These are phyloP conservation scores for Pythium periplocum DNA, from an alignment of 352 stramenopile species.

Conservation along the genomic window DNA sequence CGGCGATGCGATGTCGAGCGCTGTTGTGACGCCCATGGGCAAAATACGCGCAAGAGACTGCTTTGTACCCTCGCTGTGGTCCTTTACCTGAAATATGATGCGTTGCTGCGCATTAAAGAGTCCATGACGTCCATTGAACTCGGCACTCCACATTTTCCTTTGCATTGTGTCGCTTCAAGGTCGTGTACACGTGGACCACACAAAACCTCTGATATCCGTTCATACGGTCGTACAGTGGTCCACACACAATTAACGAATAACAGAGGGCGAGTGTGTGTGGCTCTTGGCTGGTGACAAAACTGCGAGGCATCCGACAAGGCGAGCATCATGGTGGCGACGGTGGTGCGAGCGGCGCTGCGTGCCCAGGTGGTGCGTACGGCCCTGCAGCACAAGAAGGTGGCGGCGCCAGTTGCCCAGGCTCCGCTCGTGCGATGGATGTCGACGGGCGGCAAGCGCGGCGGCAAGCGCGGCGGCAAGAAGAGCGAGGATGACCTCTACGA, in stretches of 20 bases:
- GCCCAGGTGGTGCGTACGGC: slow-evolving; percentile 12
- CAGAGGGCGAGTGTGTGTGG: too few species aligned
- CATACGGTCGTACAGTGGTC: too few species aligned
- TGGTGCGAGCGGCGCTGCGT: slow-evolving; percentile 34
- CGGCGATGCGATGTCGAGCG: slow-evolving; percentile 22
- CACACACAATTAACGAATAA: too few species aligned
- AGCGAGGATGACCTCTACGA: slow-evolving; percentile 59
- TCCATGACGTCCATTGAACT: slow-evolving; percentile 27
- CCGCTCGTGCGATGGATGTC: slow-evolving; percentile 10
- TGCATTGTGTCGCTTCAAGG: too few species aligned
- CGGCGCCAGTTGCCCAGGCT: slow-evolving; percentile 1
- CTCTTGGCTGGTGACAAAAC: slow-evolving; percentile 22
- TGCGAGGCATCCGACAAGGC: neutral
- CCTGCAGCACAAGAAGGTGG: slow-evolving; percentile 3
- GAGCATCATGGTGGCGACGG: slow-evolving; percentile 27
- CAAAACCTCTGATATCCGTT: too few species aligned
- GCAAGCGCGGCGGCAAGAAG: slow-evolving; percentile 10
- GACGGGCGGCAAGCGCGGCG: slow-evolving; percentile 6
- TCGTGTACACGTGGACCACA: neutral
- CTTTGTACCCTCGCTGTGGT: slow-evolving; percentile 15
- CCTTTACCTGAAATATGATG: slow-evolving; percentile 39
- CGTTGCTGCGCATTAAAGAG: slow-evolving; percentile 36
- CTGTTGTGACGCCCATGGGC: slow-evolving; percentile 29
- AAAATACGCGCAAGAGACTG: slow-evolving; percentile 25
- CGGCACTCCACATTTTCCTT: slow-evolving; percentile 44